Conservation (phyloP, 2,329 filamentous ascomycete species). For the Apiospora rasikravindrae region DNA sequence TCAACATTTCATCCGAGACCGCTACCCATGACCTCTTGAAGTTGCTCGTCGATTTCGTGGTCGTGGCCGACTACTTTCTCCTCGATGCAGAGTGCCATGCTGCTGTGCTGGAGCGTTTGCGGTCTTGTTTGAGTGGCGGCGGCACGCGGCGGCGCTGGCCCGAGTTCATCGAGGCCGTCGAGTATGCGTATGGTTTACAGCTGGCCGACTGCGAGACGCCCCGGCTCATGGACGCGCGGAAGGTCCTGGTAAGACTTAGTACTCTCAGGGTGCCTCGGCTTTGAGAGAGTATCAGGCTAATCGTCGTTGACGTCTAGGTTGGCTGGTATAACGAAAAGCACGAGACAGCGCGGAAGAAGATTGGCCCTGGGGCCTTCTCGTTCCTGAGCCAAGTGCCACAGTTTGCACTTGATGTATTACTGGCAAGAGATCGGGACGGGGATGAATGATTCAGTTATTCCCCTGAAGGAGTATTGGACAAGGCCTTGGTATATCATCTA, state of each 20-base stretch:
- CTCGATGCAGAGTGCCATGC: background rate
- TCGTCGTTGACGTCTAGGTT: background rate
- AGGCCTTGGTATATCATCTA: background rate
- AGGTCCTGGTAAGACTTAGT: background rate
- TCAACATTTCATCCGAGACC: background rate
- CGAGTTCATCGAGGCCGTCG: background rate
- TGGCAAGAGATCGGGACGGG: background rate
- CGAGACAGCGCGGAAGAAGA: background rate
- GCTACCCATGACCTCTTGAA: background rate
- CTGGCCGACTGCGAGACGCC: background rate
- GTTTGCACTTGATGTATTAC: background rate
- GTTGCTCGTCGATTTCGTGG: background rate
- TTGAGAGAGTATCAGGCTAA: background rate
- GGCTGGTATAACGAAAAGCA: slow-evolving; percentile 8
- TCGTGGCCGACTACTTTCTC: slow-evolving; percentile 9
- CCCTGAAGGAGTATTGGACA: background rate
- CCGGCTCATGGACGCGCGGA: background rate
- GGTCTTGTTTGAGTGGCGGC: background rate
- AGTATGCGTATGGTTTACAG: background rate
- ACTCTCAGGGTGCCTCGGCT: background rate
- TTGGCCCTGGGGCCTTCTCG: background rate
- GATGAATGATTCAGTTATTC: background rate
- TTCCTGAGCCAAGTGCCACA: background rate
- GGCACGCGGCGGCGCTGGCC: background rate
- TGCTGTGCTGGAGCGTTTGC: background rate